A percentile compares a stretch with the other conserved stretches of the same genome.
phyloP scores from a whole-genome alignment of 2,329 filamentous ascomycete genomes.

The Monilinia fructicola region DNA sequence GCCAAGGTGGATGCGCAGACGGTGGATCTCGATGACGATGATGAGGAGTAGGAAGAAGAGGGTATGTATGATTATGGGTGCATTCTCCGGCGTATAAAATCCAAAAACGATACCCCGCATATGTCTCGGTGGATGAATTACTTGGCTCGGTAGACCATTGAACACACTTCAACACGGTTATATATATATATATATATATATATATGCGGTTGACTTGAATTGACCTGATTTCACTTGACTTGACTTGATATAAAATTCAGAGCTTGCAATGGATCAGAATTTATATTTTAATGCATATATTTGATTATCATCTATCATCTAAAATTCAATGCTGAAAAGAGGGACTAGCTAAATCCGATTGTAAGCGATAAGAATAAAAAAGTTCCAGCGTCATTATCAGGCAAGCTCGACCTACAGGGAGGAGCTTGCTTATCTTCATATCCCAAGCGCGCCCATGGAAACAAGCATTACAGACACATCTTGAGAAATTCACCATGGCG shows the following conservation, averaged over 20 bases:
- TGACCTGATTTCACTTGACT: too few relatives aligned
- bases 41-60: conserved; percentile 19
- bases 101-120: conserved; percentile 37
- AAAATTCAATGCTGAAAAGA: neutral
- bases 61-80: conserved; percentile 19
- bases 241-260: too few relatives aligned
- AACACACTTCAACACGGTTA: conserved; percentile 1
- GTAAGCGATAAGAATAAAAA: conserved; percentile 25
- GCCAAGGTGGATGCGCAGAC: conserved; percentile 34
- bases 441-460: conserved; percentile 1
- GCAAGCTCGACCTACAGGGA: conserved; percentile 11
- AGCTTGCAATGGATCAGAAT: neutral
- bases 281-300: neutral
- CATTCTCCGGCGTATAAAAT: conserved; percentile 31
- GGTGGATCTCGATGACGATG: conserved; percentile 14
- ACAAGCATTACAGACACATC: neutral
- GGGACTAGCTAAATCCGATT: conserved; percentile 18
- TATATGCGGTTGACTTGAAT: neutral
- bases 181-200: neutral
- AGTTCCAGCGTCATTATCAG: conserved; percentile 19
- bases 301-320: neutral
- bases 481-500: conserved; percentile 62
- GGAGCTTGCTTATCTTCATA: conserved; percentile 16
- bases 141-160: conserved; percentile 8
- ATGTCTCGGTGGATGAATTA: conserved; percentile 16